Evolutionary conservation across 2,329 filamentous ascomycete species (phyloP), one percentile per base, ranked within the genome.

Genomic region (Colletotrichum simmondsii): DNA sequence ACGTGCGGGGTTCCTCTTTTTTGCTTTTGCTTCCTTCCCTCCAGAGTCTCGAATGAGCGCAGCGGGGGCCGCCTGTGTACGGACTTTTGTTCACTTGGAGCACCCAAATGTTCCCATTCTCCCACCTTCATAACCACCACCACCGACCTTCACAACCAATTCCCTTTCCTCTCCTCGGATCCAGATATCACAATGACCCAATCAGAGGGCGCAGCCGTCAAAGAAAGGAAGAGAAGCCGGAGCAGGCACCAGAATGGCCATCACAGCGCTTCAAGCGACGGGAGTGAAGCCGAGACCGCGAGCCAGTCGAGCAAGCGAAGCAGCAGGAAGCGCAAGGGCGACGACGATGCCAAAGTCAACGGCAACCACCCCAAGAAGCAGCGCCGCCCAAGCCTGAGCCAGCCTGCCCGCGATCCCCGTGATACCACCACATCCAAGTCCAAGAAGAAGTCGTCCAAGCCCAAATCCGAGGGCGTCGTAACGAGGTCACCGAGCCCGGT

Each of bases 351-450:
- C n/a, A 81, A 84, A 66, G 75, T 80, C 59, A 80, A 82, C 42
- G 77, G 80, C 67, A 76, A 75, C 60, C 65, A 76, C 4, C 76
- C 75, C 59, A 72, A 65, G 37, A 73, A 73, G 35, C 30, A 32
- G 79, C 85, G 89, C 60, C 84, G 87, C 70, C 84, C 85, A 54
- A 91, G 89, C 79, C 78, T 91, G 68, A 89, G 87, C 83, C 91
- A 91, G 76, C 88, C 90, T 4, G 89, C 89, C n/a, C 84, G 90
- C 72, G 90, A 92, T 77, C 88, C 89, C 19, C 84, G 88, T 71
- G 90, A 92, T 77, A 85, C 89, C 76, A 86, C 87, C 2, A 78
- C 82, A 3, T 75, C 79, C 59, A 78, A 79, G 66, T 42, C 61
- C 35, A 80, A 78, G 73, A 84, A 82, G 78, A 84, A 84, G 79